phyloP scores from a whole-genome alignment of 306 rosid species.

The Medicago arabica region DNA sequence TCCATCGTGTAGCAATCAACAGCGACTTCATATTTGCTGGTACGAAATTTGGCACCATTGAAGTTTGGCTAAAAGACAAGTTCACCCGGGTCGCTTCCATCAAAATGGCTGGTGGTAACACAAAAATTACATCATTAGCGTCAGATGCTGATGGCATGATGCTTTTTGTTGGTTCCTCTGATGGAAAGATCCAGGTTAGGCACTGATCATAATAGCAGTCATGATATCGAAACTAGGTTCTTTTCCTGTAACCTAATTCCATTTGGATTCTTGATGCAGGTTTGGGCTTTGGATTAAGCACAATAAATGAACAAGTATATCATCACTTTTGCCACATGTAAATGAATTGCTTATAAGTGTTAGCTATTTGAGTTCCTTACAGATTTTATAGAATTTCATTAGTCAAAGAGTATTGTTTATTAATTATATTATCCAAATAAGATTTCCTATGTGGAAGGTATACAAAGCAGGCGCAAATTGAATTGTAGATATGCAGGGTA shows the following conservation, averaged over 20 bases:
- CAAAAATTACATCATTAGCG: slow-evolving; percentile 74
- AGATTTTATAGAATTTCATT: slow-evolving; percentile 32
- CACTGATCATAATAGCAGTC: slow-evolving; percentile 11
- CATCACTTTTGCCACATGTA: slow-evolving; percentile 38
- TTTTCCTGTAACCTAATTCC: background rate
- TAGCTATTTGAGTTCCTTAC: slow-evolving; percentile 25
- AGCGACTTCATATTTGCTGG: slow-evolving; percentile 80
- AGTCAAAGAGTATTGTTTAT: slow-evolving; percentile 33
- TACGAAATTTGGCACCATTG: slow-evolving; percentile 73
- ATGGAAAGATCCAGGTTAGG: slow-evolving; percentile 85
- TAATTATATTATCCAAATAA: slow-evolving; percentile 33
- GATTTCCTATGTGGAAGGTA: slow-evolving; percentile 27
- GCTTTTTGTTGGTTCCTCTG: slow-evolving; percentile 80
- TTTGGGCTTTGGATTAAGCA: slow-evolving; percentile 73
- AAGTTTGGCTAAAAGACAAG: slow-evolving; percentile 76
- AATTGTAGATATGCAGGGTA: background rate
- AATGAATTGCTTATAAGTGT: slow-evolving; percentile 34
- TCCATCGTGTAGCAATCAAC: slow-evolving; percentile 70
- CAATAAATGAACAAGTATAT: slow-evolving; percentile 20
- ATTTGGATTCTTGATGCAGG: slow-evolving; percentile 54
- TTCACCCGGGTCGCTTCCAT: slow-evolving; percentile 65
- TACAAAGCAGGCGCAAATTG: slow-evolving; percentile 30
- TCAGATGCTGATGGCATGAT: slow-evolving; percentile 64
- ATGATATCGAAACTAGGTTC: slow-evolving; percentile 22
- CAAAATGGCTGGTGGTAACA: slow-evolving; percentile 68